These are phyloP conservation scores for Vitis hybrid DNA, from an alignment of 177 flowering plant species.

Conservation along the genomic window DNA sequence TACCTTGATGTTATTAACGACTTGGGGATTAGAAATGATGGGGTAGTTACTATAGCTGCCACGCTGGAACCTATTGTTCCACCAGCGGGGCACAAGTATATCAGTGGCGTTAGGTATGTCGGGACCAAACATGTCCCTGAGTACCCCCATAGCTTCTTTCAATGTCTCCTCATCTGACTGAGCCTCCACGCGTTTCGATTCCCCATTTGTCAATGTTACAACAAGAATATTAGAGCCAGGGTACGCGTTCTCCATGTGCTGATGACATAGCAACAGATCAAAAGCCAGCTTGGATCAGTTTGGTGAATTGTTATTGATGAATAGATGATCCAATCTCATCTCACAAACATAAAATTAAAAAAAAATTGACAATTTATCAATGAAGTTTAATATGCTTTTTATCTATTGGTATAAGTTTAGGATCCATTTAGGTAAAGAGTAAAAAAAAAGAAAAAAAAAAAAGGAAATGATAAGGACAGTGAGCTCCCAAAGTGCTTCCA, in stretches of 20 bases:
- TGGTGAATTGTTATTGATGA: neutral
- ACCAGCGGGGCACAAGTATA: slow-evolving; percentile 92
- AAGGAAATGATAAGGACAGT: neutral
- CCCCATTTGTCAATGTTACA: slow-evolving; percentile 88
- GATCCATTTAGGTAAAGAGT: neutral
- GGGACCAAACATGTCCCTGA: slow-evolving; percentile 87
- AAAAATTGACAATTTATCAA: too few relatives aligned
- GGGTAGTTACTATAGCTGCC: slow-evolving; percentile 97
- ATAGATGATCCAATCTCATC: neutral
- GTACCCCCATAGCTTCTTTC: slow-evolving; percentile 80
- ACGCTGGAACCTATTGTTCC: slow-evolving; percentile 90
- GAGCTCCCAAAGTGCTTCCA: slow-evolving; percentile 8
- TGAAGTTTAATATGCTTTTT: neutral
- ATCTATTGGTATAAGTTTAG: neutral
- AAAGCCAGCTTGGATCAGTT: slow-evolving; percentile 16
- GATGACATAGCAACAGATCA: slow-evolving; percentile 30
- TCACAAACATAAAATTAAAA: neutral
- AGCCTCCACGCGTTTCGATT: slow-evolving; percentile 87
- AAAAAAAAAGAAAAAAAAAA: neutral
- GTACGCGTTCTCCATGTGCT: slow-evolving; percentile 98
- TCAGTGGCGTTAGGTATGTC: slow-evolving; percentile 68
- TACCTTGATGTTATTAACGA: slow-evolving; percentile 63
- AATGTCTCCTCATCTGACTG: slow-evolving; percentile 72
- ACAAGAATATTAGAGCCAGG: slow-evolving; percentile 94
- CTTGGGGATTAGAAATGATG: slow-evolving; percentile 49